Evolutionary conservation across 2,329 filamentous ascomycete genomes (phyloP).

Genomic region (Fusarium continuum): DNA sequence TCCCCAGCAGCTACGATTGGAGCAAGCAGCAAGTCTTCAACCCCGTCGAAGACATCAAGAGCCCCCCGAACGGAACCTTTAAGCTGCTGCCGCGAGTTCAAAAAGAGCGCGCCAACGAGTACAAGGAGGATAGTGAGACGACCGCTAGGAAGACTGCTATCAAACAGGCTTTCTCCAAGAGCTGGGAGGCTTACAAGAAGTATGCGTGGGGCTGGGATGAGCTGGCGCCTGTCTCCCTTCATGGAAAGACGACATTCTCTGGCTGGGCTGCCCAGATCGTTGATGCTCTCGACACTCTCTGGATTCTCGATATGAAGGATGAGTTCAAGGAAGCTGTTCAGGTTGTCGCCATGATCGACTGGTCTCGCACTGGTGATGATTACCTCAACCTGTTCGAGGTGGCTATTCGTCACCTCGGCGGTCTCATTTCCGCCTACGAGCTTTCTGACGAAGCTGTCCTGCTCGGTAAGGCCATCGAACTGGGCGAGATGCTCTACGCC

Average conservation of each 20-base stretch:
- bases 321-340: constrained; percentile 64
- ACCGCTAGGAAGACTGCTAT: constrained; percentile 51
- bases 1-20: constrained; percentile 53
- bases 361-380: constrained; percentile 55
- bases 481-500: constrained; percentile 63
- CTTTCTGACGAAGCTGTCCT: constrained; percentile 58
- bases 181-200: constrained; percentile 62
- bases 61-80: constrained; percentile 49
- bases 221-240: constrained; percentile 59
- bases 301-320: constrained; percentile 66
- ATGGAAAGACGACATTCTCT: constrained; percentile 58
- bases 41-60: constrained; percentile 46
- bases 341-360: constrained; percentile 63
- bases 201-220: constrained; percentile 67
- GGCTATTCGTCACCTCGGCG: constrained; percentile 65
- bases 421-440: constrained; percentile 62
- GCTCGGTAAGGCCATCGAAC: constrained; percentile 60
- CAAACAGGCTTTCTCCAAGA: constrained; percentile 53
- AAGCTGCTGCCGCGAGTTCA: constrained; percentile 56
- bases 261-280: constrained; percentile 69
- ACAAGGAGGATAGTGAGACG: constrained; percentile 51
- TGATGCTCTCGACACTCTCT: constrained; percentile 67
- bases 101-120: constrained; percentile 49
- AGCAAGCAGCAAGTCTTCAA: constrained; percentile 46
- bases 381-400: constrained; percentile 71